phyloP scores from a whole-genome alignment of 106 monocot species.

The Acorus calamus region DNA sequence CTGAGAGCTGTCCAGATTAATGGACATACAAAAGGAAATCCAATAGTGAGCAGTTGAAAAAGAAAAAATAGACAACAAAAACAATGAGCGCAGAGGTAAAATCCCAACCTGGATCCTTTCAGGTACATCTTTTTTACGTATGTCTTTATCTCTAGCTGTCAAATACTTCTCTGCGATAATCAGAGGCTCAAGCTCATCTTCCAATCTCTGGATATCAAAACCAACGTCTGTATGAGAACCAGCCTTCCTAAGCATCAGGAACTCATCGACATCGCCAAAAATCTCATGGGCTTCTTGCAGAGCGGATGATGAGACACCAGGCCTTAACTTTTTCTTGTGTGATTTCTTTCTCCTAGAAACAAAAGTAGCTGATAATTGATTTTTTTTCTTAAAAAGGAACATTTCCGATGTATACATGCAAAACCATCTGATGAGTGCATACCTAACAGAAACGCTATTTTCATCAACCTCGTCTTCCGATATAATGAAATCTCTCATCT shows the following conservation, averaged over 20 bases:
- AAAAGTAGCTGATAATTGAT: no score
- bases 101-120: conserved; percentile 99
- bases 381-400: no score
- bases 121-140: conserved; percentile 76
- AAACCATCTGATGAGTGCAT: no score
- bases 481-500: conserved; percentile 96
- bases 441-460: conserved; percentile 64
- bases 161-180: conserved; percentile 91
- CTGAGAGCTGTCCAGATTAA: conserved; percentile 75
- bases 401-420: no score
- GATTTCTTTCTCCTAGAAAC: conserved; percentile 54
- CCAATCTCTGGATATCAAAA: conserved; percentile 41
- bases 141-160: conserved; percentile 75
- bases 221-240: conserved; percentile 29
- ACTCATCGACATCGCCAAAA: conserved; percentile 96
- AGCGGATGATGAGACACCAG: conserved; percentile 85
- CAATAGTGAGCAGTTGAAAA: neutral
- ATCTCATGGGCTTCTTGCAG: conserved; percentile 95
- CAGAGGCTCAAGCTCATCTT: conserved; percentile 94
- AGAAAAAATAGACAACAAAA: neutral
- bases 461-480: conserved; percentile 97
- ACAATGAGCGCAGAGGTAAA: no score
- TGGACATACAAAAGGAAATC: neutral
- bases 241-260: conserved; percentile 50
- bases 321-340: conserved; percentile 62